Base-by-base conservation (phyloP, 108 stramenopile species). In the Cylindrotheca fusiformis region DNA sequence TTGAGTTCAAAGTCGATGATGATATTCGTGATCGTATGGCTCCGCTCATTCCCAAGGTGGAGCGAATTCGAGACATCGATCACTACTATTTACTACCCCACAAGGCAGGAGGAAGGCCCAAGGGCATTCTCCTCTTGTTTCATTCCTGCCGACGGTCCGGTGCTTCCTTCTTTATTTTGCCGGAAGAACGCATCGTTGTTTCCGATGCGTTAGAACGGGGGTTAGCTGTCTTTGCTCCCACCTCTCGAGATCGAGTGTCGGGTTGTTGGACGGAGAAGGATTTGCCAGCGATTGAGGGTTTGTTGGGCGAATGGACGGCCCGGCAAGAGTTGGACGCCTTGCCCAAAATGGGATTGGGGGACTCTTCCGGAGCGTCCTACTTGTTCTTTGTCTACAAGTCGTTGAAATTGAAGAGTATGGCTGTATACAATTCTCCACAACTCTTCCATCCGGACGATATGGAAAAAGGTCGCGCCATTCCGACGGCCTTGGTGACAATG, bases 61-160 rank as follows among this genome's bases (percentile, higher is more conserved):
- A 45, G 51, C 31, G 3, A 4, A 52, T 60, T 19, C 0, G n/a
- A 14, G 68, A 59, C 33, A 28, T 5, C 14, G 30, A 69, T n/a
- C 68, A 69, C 41, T 69, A 60, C 3, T 69, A 45, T 28, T 51
- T 69, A 56, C 46, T 60, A 23, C 68, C 68, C 8, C 58, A 67
- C 48, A 32, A 24, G 26, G n/a, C n/a, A n/a, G n/a, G n/a, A n/a
- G n/a, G n/a, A n/a, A 68, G 58, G 6, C 62, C 63, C 17, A 41
- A 32, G 47, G 69, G 69, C 2, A 21, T 76, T 10, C 29, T 76
- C 19, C 21, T 76, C 31, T 58, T 65, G 28, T 60, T 76, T 20
- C 75, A 76, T 52, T 31, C 55, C 26, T 76, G 75, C 44, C n/a
- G 54, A 24, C 69, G 63, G 29, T 60, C 65, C 23, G 75, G 75